Evolutionary conservation across 345 rosid genomes (phyloP).

Genomic region (Cochlearia excelsa): DNA sequence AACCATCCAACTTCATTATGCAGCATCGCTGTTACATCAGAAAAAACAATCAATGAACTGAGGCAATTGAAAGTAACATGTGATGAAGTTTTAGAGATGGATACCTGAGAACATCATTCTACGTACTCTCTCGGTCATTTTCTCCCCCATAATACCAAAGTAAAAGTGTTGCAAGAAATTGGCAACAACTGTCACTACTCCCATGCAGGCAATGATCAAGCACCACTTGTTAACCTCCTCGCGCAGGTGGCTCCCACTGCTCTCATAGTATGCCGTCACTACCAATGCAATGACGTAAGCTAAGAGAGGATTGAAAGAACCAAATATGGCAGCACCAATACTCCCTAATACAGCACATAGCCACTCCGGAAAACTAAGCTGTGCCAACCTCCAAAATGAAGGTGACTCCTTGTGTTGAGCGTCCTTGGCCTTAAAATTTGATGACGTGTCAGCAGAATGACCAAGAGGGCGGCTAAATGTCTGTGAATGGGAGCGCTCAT

Average conservation of each 20-base stretch:
- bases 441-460: slow-evolving; percentile 64
- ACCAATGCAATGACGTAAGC: slow-evolving; percentile 89
- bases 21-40: slow-evolving; percentile 78
- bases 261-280: slow-evolving; percentile 71
- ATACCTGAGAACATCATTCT: slow-evolving; percentile 99
- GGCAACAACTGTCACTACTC: slow-evolving; percentile 92
- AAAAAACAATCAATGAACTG: slow-evolving; percentile 21
- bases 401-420: slow-evolving; percentile 58
- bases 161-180: slow-evolving; percentile 97
- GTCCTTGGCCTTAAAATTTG: slow-evolving; percentile 51
- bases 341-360: slow-evolving; percentile 97
- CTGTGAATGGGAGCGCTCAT: slow-evolving; percentile 97
- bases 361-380: slow-evolving; percentile 98
- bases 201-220: slow-evolving; percentile 98
- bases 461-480: slow-evolving; percentile 92
- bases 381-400: slow-evolving; percentile 85
- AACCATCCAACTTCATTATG: slow-evolving; percentile 99
- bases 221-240: slow-evolving; percentile 95
- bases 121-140: slow-evolving; percentile 96
- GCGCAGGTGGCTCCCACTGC: slow-evolving; percentile 41
- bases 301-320: slow-evolving; percentile 95
- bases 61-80: slow-evolving; percentile 22
- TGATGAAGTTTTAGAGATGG: not conserved
- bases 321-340: slow-evolving; percentile 97
- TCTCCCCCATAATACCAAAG: slow-evolving; percentile 99